phyloP scores from a whole-genome alignment of 345 rosid genomes.

The Euphorbia lathyris region DNA sequence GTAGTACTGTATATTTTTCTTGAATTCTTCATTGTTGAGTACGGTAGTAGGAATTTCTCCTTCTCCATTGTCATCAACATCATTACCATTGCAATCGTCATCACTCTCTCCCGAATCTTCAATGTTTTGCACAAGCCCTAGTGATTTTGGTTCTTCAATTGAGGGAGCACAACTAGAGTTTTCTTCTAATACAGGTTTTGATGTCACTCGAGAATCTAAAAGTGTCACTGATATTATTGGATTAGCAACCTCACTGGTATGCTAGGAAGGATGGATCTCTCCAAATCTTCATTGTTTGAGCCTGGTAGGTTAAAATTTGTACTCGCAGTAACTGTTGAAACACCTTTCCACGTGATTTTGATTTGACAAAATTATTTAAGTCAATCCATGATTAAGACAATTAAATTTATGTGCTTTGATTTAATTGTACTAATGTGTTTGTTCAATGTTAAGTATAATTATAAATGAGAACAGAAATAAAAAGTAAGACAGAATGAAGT shows the following conservation, averaged over 20 bases:
- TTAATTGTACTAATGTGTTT: no score
- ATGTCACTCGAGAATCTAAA: not conserved
- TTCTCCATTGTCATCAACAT: slow-evolving; percentile 7
- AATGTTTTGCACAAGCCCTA: slow-evolving; percentile 24
- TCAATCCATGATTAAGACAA: no score
- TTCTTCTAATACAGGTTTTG: not conserved
- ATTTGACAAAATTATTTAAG: no score
- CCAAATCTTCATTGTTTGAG: not conserved
- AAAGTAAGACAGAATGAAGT: no score
- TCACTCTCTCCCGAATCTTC: slow-evolving; percentile 23
- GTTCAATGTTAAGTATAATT: no score
- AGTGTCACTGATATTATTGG: not conserved
- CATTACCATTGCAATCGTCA: not conserved
- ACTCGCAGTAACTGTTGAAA: no score
- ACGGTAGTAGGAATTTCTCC: slow-evolving; percentile 39
- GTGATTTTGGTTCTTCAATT: slow-evolving; percentile 15
- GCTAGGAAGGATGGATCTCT: slow-evolving; percentile 1
- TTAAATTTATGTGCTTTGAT: no score
- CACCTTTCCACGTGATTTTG: no score
- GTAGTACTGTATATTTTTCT: slow-evolving; percentile 19
- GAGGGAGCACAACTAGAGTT: not conserved
- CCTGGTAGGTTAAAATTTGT: slow-evolving; percentile 10
- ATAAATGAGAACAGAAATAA: no score
- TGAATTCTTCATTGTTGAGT: slow-evolving; percentile 27
- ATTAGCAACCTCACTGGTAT: not conserved